Conservation (phyloP, 345 rosid genomes). For the Eucalyptus marginata region DNA sequence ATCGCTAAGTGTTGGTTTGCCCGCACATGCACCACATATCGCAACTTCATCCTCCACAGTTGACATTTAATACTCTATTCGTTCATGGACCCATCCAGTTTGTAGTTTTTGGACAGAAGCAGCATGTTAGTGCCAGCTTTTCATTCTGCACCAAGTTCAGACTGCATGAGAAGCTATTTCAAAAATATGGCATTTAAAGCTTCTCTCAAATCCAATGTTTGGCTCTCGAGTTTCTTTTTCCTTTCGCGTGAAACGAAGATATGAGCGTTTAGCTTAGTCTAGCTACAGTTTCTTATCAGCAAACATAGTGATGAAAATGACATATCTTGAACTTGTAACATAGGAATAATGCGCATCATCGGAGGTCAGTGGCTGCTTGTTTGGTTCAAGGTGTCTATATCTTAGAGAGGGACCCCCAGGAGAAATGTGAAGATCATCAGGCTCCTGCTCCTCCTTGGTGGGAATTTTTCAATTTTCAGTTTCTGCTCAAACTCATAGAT, state of each 20-base stretch:
- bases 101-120: background rate
- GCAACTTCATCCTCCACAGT: background rate
- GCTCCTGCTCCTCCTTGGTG: conserved; percentile 77
- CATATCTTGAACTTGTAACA: background rate
- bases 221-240: background rate
- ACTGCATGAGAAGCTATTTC: background rate
- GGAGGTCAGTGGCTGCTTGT: conserved; percentile 60
- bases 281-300: background rate
- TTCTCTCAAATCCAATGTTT: background rate
- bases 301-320: background rate
- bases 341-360: conserved; percentile 62
- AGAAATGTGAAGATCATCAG: conserved; percentile 38
- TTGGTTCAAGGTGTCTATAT: conserved; percentile 77
- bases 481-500: conserved; percentile 49
- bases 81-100: background rate
- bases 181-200: background rate
- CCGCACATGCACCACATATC: background rate
- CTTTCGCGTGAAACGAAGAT: background rate
- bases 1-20: background rate
- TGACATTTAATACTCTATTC: background rate
- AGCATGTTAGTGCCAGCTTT: background rate
- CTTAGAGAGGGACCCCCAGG: conserved; percentile 77
- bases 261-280: background rate
- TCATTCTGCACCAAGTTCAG: background rate
- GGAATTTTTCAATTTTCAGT: conserved; percentile 56